Percentiles rank a stretch among this genome's conserved stretches.
phyloP scores from a whole-genome alignment of 176 grass and related monocot species.

The Tuctoria greenei region DNA sequence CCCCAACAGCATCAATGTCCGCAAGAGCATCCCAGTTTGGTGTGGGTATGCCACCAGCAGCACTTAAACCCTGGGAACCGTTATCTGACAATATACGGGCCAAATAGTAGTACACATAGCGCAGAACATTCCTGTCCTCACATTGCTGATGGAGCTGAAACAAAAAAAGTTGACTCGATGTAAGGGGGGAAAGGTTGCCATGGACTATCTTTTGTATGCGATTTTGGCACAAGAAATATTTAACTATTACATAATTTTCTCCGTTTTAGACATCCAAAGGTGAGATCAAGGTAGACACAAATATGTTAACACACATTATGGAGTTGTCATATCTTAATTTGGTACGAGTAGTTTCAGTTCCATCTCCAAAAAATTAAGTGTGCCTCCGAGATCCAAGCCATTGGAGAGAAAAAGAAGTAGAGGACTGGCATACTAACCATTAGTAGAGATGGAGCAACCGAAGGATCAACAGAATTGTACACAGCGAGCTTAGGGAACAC shows the following conservation, averaged over 20 bases:
- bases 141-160: slow-evolving; percentile 98
- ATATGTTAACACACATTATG: neutral
- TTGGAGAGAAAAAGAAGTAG: neutral
- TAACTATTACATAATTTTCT: slow-evolving; percentile 11
- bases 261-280: neutral
- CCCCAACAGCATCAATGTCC: slow-evolving; percentile 91
- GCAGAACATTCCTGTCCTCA: slow-evolving; percentile 83
- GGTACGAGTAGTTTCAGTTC: neutral
- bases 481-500: slow-evolving; percentile 98
- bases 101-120: slow-evolving; percentile 99
- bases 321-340: slow-evolving; percentile 20
- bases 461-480: slow-evolving; percentile 99
- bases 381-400: neutral
- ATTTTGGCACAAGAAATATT: neutral
- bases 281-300: neutral
- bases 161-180: slow-evolving; percentile 19
- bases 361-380: neutral
- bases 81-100: slow-evolving; percentile 95
- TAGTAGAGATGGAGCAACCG: slow-evolving; percentile 95
- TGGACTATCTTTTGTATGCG: neutral
- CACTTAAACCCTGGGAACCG: slow-evolving; percentile 89
- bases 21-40: slow-evolving; percentile 98
- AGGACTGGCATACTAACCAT: slow-evolving; percentile 60
- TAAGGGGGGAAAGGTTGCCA: neutral
- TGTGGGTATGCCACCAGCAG: slow-evolving; percentile 92